Base-by-base conservation (phyloP, 192 early-diverging fungal species). In the Spinellus fusiger region DNA sequence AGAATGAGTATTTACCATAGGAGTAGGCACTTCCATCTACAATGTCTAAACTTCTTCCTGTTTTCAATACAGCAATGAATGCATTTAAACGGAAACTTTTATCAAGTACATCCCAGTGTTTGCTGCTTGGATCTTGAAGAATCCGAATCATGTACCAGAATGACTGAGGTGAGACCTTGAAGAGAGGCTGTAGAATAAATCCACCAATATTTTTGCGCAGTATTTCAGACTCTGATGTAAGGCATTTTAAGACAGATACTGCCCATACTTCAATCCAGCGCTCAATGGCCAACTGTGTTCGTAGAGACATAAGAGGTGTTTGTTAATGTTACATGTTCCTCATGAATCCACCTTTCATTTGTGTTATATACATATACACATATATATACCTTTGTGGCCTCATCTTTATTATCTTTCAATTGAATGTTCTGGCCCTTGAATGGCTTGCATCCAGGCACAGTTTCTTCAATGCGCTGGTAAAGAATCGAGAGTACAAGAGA, bases 241-340 rank as follows among this genome's bases (percentile, higher is more conserved):
- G 67, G 7, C 82, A 79, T 33, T 70, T 56, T 49, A 76, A 67
- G 5, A 88, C 44, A 8, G 86, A 78, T n/a, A 61, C 54, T 5
- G 84, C 49, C 88, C 88, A 86, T 20, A 85, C 64, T 5, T 77
- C 40, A 7, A 75, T 35, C 77, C 83, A 80, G 15, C 72, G 49
- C 5, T 54, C 62, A 25, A 71, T 69, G 5, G 66, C 73, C 0
- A 23, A 29, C 68, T 64, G 48, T 25, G 50, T 59, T 37, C 33
- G 56, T 23, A 40, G 7, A 2, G 26, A 28, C 1, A 22, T 4
- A 59, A 31, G 29, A 48, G 26, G 18, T 0, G 29, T 2, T n/a
- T 35, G 25, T 12, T 15, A 55, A 20, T 3, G 16, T 55, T 23
- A 55, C 15, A 6, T n/a, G 13, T 5, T 37, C 13, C 7, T 37